Conservation (phyloP, 179 eudicot genomes). For the Silene vulgaris region DNA sequence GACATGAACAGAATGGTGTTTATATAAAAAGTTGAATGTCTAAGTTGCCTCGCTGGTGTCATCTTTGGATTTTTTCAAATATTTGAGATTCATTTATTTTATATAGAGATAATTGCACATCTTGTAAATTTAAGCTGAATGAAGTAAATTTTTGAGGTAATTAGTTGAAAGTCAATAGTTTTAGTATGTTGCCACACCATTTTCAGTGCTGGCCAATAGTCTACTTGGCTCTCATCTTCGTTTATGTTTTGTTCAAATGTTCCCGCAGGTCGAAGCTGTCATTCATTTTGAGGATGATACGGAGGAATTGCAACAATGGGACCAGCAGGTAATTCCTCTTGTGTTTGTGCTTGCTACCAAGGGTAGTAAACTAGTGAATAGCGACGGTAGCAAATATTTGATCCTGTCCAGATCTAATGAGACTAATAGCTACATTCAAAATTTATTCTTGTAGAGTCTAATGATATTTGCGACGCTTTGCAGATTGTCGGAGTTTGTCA, state of each 20-base stretch:
- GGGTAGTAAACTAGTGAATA: not conserved
- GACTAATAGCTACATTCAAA: too few species aligned
- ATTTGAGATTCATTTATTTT: not conserved
- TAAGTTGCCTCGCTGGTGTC: not conserved
- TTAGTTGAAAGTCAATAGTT: not conserved
- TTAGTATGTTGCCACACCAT: not conserved
- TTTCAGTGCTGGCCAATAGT: not conserved
- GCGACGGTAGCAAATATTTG: too few species aligned
- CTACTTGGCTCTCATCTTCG: not conserved
- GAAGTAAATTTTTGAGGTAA: not conserved
- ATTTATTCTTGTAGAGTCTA: not conserved
- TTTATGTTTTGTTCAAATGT: slow-evolving; percentile 13
- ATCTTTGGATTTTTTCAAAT: not conserved
- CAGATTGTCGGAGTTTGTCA: slow-evolving; percentile 97
- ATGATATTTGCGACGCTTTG: slow-evolving; percentile 14
- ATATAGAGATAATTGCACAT: not conserved
- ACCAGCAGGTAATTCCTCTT: slow-evolving; percentile 64
- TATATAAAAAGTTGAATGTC: not conserved
- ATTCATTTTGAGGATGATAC: slow-evolving; percentile 98
- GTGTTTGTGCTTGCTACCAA: not conserved
- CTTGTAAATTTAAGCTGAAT: not conserved
- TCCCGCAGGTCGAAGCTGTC: slow-evolving; percentile 78
- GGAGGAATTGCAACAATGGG: slow-evolving; percentile 95
- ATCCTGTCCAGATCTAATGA: not conserved
- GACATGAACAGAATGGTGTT: not conserved